phyloP scores from a whole-genome alignment of 2,329 filamentous ascomycete species.

The Aureobasidium sp. region DNA sequence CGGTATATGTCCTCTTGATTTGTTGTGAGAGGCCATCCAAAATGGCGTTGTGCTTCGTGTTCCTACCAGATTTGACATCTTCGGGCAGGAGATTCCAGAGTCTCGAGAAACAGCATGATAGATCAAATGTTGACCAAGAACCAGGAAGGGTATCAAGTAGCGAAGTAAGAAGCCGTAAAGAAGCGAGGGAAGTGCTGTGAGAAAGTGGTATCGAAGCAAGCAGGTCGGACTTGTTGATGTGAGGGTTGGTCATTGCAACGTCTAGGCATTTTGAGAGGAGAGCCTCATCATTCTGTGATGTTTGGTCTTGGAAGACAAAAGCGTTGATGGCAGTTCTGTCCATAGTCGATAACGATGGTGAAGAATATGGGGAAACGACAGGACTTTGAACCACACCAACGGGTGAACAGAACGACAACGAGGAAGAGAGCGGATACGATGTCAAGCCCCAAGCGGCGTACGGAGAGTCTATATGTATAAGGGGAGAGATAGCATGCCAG shows the following conservation, averaged over 20 bases:
- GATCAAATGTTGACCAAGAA: constrained; percentile 26
- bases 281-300: not conserved
- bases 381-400: not conserved
- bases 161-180: constrained; percentile 24
- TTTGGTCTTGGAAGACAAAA: not conserved
- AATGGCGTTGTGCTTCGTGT: constrained; percentile 18
- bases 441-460: not conserved
- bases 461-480: constrained; percentile 5
- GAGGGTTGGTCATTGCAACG: not conserved
- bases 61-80: constrained; percentile 27
- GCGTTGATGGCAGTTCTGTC: constrained; percentile 1
- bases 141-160: constrained; percentile 22
- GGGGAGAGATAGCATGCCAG: not conserved
- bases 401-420: not conserved
- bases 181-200: constrained; percentile 21
- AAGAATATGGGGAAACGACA: not conserved
- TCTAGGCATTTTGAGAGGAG: constrained; percentile 5
- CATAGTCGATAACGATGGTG: not conserved
- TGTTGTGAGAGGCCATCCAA: constrained; percentile 22
- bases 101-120: constrained; percentile 31
- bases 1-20: constrained; percentile 26
- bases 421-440: not conserved
- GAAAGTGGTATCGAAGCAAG: constrained; percentile 16
- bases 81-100: constrained; percentile 36
- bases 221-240: not conserved